A percentile compares a stretch with the other conserved stretches of the same genome.
phyloP scores from a whole-genome alignment of 75 land plant genomes.

The Picea glauca region DNA sequence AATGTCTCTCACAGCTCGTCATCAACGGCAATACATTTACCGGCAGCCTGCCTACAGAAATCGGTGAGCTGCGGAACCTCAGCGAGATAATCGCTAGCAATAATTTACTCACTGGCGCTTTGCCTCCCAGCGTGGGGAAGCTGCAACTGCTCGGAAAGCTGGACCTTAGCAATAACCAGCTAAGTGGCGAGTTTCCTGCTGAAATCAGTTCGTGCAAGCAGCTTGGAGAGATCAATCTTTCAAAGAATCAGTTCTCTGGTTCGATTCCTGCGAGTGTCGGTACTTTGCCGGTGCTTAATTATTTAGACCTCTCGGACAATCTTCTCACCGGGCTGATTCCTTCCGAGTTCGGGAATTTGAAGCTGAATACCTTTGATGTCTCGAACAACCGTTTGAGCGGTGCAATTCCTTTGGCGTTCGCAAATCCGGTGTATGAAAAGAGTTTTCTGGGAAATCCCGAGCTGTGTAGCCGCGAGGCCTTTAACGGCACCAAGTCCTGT shows the following conservation, averaged over 20 bases:
- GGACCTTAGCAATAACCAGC: constrained; percentile 33
- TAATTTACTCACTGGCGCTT: constrained; percentile 36
- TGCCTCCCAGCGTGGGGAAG: constrained; percentile 25
- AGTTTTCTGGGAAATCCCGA: constrained; percentile 70
- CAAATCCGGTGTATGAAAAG: constrained; percentile 21
- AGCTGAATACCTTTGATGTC: constrained; percentile 56
- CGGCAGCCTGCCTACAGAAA: constrained; percentile 21
- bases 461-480: constrained; percentile 27
- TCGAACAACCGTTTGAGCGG: constrained; percentile 71
- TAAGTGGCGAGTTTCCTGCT: constrained; percentile 34
- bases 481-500: background rate
- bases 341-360: constrained; percentile 35
- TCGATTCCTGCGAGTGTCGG: constrained; percentile 40
- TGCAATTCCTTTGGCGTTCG: constrained; percentile 35
- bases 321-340: constrained; percentile 57
- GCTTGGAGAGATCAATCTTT: constrained; percentile 52
- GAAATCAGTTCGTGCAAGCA: constrained; percentile 33
- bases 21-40: constrained; percentile 8
- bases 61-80: constrained; percentile 41
- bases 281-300: constrained; percentile 39
- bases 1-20: constrained; percentile 24
- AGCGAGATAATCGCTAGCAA: constrained; percentile 21
- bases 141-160: constrained; percentile 23
- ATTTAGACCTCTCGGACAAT: constrained; percentile 62
- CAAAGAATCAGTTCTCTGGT: constrained; percentile 33